phyloP scores from a whole-genome alignment of 345 rosid species.

The Anacardium occidentale region DNA sequence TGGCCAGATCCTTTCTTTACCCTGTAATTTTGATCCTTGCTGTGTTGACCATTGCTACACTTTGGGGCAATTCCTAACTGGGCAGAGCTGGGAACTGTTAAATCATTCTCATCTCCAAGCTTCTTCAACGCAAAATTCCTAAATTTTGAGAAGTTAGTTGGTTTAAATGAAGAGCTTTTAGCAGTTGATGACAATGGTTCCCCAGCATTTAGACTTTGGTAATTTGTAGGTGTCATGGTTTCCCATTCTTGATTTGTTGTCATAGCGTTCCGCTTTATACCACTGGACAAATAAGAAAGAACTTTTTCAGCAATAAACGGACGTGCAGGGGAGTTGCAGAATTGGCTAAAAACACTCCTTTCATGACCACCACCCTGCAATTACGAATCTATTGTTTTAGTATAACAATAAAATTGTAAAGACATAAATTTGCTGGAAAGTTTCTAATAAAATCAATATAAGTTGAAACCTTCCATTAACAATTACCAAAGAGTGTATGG shows the following conservation, averaged over 20 bases:
- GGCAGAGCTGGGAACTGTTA: conserved; percentile 33
- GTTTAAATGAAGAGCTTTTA: conserved; percentile 32
- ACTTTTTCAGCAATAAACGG: conserved; percentile 41
- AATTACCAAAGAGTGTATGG: background rate
- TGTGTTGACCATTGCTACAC: conserved; percentile 20
- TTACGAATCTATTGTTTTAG: conserved; percentile 15
- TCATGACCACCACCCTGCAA: conserved; percentile 47
- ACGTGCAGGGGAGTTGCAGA: conserved; percentile 36
- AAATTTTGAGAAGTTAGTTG: conserved; percentile 35
- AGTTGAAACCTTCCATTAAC: background rate
- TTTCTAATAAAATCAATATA: background rate
- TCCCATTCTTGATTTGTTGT: conserved; percentile 20
- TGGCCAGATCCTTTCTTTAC: conserved; percentile 24
- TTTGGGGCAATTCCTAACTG: conserved; percentile 23
- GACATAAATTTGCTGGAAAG: too few relatives aligned
- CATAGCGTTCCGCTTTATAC: conserved; percentile 19
- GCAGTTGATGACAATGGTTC: conserved; percentile 32
- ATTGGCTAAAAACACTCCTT: conserved; percentile 33
- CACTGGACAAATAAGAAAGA: conserved; percentile 28
- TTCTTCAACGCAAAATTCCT: conserved; percentile 33
- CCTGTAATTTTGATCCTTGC: conserved; percentile 21
- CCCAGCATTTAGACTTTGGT: conserved; percentile 24
- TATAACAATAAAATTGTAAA: background rate
- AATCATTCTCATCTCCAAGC: conserved; percentile 36
- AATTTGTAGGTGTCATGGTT: conserved; percentile 22